A percentile compares a stretch with the other conserved stretches of the same genome.
These are phyloP conservation scores for Tanacetum coccineum DNA, from an alignment of 129 eudicot species.

Conservation along the genomic window DNA sequence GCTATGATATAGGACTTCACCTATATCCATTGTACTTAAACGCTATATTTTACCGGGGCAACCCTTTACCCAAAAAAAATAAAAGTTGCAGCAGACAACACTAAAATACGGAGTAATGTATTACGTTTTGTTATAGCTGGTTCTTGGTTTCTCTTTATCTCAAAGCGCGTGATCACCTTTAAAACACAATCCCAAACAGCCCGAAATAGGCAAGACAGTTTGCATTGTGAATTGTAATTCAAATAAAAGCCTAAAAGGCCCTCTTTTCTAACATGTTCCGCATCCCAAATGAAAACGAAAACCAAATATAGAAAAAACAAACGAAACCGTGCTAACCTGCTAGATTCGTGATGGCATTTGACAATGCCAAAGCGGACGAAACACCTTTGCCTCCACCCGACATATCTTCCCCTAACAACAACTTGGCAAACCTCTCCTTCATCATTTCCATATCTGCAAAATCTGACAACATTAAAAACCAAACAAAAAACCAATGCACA, in stretches of 20 bases:
- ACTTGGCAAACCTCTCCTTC: slow-evolving; percentile 90
- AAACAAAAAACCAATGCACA: background rate
- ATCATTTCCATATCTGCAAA: slow-evolving; percentile 63
- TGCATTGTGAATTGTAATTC: background rate
- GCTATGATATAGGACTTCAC: no score
- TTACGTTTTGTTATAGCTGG: no score
- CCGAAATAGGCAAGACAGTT: background rate
- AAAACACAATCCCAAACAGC: no score
- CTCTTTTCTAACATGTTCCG: background rate
- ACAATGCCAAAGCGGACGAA: slow-evolving; percentile 90
- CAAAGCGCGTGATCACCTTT: background rate
- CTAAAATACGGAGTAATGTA: no score
- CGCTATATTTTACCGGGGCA: no score
- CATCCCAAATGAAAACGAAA: background rate
- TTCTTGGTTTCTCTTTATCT: no score
- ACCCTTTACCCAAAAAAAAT: no score
- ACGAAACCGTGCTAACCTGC: slow-evolving; percentile 52
- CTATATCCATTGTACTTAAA: no score
- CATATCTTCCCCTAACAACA: slow-evolving; percentile 98
- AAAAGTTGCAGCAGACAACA: no score
- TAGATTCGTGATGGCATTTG: slow-evolving; percentile 92
- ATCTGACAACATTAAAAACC: background rate
- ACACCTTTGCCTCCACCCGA: slow-evolving; percentile 99
- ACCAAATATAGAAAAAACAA: background rate
- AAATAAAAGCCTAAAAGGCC: background rate